Evolutionary conservation across 495 filamentous ascomycete genomes (phyloP).

Genomic region (Glonium stellatum): DNA sequence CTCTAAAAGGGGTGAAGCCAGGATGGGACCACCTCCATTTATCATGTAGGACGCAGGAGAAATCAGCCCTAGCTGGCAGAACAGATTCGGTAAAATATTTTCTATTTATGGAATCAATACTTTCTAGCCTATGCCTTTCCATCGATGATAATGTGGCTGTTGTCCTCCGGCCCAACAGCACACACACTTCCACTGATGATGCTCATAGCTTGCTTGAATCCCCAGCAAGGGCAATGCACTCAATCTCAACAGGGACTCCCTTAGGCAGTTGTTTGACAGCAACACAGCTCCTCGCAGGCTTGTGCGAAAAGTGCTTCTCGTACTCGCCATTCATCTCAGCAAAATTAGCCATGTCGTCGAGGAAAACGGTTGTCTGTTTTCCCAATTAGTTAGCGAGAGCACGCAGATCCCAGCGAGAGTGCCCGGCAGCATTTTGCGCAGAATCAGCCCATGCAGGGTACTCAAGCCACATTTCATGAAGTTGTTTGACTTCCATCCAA

Average conservation of each 20-base stretch:
- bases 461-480: not conserved
- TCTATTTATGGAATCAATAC: no score
- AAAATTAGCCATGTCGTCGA: slow-evolving; percentile 81
- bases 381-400: not conserved
- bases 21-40: no score
- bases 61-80: no score
- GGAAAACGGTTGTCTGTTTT: slow-evolving; percentile 52
- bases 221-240: slow-evolving; percentile 63
- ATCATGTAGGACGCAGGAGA: no score
- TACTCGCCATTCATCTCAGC: slow-evolving; percentile 83
- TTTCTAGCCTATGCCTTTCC: no score
- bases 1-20: no score
- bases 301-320: slow-evolving; percentile 77
- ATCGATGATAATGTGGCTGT: no score
- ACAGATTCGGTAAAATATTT: no score
- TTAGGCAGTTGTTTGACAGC: slow-evolving; percentile 86
- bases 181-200: no score
- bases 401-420: not conserved
- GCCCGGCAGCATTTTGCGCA: not conserved
- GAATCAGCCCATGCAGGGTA: not conserved
- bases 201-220: slow-evolving; percentile 5
- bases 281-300: slow-evolving; percentile 89
- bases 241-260: slow-evolving; percentile 86
- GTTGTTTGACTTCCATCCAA: not conserved
- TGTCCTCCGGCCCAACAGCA: no score